These are phyloP conservation scores for Penicillium sp. DNA, from an alignment of 2,329 filamentous ascomycete genomes.

Conservation along the genomic window DNA sequence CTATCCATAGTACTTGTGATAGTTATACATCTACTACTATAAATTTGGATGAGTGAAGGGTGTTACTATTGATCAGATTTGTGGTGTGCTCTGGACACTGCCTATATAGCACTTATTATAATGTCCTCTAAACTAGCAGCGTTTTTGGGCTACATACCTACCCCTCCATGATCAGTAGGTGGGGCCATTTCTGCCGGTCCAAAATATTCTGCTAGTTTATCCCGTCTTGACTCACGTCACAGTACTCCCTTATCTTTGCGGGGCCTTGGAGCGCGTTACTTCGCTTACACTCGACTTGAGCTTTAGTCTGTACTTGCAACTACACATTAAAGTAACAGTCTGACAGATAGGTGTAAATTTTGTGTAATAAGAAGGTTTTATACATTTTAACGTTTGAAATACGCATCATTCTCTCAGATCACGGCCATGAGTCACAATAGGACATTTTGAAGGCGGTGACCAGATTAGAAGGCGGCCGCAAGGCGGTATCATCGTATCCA, in stretches of 20 bases:
- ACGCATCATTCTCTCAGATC: not conserved
- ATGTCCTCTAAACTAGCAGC: no score
- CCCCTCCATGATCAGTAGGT: not conserved
- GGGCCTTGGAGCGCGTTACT: not conserved
- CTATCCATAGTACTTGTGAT: no score
- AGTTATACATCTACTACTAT: no score
- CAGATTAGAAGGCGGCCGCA: constrained; percentile 2
- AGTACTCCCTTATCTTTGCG: not conserved
- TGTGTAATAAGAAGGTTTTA: not conserved
- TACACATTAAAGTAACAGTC: not conserved
- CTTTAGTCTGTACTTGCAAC: not conserved
- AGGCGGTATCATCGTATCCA: constrained; percentile 6
- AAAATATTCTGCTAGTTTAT: not conserved
- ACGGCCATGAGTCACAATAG: not conserved
- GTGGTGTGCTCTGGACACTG: no score
- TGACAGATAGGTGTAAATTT: not conserved
- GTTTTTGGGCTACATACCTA: no score
- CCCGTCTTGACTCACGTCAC: not conserved
- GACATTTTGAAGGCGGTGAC: constrained; percentile 8
- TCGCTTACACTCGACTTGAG: not conserved
- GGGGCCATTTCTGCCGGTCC: not conserved
- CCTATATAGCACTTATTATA: no score
- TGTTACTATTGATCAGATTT: no score
- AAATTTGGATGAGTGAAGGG: no score
- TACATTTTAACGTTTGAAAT: not conserved